These are phyloP conservation scores for Chaetoceros muelleri DNA, from an alignment of 108 stramenopile genomes.

Conservation along the genomic window DNA sequence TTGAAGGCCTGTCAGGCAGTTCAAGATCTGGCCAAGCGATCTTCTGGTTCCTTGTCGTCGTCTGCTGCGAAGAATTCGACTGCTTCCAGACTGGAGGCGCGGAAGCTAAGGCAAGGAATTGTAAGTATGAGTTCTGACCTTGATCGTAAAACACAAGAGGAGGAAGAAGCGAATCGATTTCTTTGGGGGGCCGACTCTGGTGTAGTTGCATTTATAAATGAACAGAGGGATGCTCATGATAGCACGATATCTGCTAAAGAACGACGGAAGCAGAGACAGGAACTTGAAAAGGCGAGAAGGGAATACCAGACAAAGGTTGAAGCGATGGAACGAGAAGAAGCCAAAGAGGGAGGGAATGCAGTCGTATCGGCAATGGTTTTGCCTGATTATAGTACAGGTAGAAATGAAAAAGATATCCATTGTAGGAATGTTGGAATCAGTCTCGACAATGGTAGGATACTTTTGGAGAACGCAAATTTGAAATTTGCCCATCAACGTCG, in stretches of 20 bases:
- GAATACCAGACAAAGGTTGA: constrained; percentile 44
- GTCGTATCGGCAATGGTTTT: constrained; percentile 69
- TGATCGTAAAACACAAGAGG: constrained; percentile 29
- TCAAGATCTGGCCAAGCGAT: constrained; percentile 1
- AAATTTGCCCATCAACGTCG: constrained; percentile 89
- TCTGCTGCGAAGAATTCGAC: not conserved
- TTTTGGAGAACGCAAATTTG: constrained; percentile 84
- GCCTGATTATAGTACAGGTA: constrained; percentile 59
- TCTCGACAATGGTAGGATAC: constrained; percentile 76
- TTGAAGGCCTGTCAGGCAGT: not conserved
- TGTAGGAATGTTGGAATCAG: constrained; percentile 63
- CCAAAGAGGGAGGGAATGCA: constrained; percentile 36
- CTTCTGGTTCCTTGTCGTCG: not conserved
- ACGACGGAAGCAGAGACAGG: constrained; percentile 54
- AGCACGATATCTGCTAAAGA: constrained; percentile 59
- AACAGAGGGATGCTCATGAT: constrained; percentile 51
- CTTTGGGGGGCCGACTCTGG: constrained; percentile 58
- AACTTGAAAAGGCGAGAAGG: constrained; percentile 52
- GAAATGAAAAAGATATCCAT: constrained; percentile 81
- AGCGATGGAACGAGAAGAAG: constrained; percentile 28
- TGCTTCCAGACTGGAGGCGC: constrained; percentile 4
- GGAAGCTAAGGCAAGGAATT: constrained; percentile 56
- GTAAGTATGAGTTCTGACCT: constrained; percentile 56
- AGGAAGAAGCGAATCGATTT: constrained; percentile 45
- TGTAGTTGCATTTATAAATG: constrained; percentile 63